Conservation (phyloP, 176 grass and related monocot genomes). For the Triticum dicoccoides region DNA sequence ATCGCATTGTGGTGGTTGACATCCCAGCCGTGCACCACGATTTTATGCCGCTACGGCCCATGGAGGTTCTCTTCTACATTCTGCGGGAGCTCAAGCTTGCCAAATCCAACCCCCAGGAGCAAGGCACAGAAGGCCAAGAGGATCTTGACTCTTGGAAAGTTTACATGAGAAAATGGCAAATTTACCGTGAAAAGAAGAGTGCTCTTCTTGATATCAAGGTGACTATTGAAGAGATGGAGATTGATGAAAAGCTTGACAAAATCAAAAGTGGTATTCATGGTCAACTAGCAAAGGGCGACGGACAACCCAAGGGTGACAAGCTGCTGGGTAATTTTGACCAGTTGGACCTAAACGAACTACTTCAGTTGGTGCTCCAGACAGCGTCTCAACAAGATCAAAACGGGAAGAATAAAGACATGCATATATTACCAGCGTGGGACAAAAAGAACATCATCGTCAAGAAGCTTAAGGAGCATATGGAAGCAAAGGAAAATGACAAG, state of each 20-base stretch:
- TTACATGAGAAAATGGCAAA: neutral
- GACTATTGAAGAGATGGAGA: neutral
- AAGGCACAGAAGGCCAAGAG: neutral
- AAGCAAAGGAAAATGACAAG: neutral
- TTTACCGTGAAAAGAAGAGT: neutral
- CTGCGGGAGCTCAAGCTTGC: neutral
- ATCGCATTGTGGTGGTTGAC: neutral
- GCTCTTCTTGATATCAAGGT: neutral
- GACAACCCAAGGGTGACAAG: neutral
- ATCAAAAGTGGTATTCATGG: neutral
- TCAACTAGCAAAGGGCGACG: neutral
- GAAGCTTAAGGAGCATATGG: slow-evolving; percentile 5
- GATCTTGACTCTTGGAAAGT: neutral
- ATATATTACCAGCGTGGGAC: neutral
- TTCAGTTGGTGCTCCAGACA: neutral
- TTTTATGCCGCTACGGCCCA: neutral
- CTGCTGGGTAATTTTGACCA: neutral
- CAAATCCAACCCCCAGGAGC: neutral
- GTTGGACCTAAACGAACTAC: neutral
- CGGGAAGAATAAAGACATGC: neutral
- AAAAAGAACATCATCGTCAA: neutral
- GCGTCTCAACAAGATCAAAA: neutral
- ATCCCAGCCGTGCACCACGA: neutral
- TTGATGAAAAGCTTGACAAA: neutral
- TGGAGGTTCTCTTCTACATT: neutral